Base-by-base conservation (phyloP, 169 alveolate species). In the Eimeria praecox region DNA sequence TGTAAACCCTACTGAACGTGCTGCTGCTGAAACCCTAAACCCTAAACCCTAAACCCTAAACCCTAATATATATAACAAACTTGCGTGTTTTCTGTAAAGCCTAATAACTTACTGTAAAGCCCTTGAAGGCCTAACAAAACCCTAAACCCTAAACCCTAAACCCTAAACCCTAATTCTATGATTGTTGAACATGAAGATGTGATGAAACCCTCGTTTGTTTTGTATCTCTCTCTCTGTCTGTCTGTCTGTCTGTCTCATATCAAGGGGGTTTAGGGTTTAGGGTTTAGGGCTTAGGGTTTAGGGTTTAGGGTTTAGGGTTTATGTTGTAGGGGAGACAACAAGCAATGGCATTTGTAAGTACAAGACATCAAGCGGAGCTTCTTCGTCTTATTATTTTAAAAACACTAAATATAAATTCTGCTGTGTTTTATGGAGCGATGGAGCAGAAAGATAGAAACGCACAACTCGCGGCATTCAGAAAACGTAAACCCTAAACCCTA, bases 371-470 rank as follows among this genome's bases (percentile, higher is more conserved):
- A n/a, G n/a, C n/a, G n/a, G n/a, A n/a, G n/a, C n/a, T n/a, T n/a
- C n/a, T n/a, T n/a, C n/a, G n/a, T n/a, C n/a, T n/a, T 20, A 97
- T 96, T 82, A 90, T 98, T 52, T 89, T 98, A 89, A 75, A 49
- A 59, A 88, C 56, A 44, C 96, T 93, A 66, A 40, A 46, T 2
- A 20, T 87, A 8, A 38, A 66, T 42, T 95, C 96, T 78, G 95
- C 97, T 27, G 96, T 97, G 73, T 96, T 99, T 22, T 98, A 98
- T 95, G 99, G 99, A 18, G 96, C 98, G 64, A 98, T 98, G 99
- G 99, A 98, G 93, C 98, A 98, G 91, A 95, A 87, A 8, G 97
- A 96, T 20, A 62, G 98, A n/a, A 80, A 46, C 35, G 82, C 87
- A 35, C 91, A 90, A 90, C 97, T 93, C 20, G 73, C 85, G 3